Evolutionary conservation across 2,329 filamentous ascomycete species (phyloP).

Genomic region (Colletotrichum navitas): DNA sequence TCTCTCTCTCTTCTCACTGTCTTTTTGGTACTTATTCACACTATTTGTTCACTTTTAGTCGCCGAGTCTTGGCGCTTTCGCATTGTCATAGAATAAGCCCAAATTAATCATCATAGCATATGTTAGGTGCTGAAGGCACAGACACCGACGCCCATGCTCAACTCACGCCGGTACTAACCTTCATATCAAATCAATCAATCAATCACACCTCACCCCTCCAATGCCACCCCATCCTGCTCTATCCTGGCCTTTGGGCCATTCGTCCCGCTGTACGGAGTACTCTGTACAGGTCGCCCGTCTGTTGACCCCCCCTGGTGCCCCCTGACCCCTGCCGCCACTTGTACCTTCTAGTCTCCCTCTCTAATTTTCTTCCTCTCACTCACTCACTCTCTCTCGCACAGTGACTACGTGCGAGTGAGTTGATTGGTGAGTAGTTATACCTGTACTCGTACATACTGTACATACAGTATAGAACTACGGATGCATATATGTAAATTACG

Average conservation of each 20-base stretch:
- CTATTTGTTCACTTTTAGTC: not conserved
- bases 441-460: no score
- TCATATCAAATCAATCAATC: not conserved
- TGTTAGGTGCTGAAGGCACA: not conserved
- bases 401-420: no score
- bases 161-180: not conserved
- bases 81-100: not conserved
- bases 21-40: not conserved
- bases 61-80: not conserved
- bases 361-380: not conserved
- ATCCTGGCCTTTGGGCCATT: constrained; percentile 1
- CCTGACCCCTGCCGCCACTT: constrained; percentile 3
- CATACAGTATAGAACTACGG: no score
- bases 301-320: not conserved
- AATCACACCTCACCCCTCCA: constrained; percentile 1
- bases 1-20: not conserved
- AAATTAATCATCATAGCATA: constrained; percentile 6
- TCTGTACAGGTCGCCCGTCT: constrained; percentile 9
- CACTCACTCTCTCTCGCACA: not conserved
- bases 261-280: constrained; percentile 27
- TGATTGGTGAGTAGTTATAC: no score
- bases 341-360: not conserved
- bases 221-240: not conserved
- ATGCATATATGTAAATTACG: no score
- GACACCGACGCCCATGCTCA: not conserved